Evolutionary conservation across 805 yeast species (phyloP).

Genomic region (Yamadazyma sp.): DNA sequence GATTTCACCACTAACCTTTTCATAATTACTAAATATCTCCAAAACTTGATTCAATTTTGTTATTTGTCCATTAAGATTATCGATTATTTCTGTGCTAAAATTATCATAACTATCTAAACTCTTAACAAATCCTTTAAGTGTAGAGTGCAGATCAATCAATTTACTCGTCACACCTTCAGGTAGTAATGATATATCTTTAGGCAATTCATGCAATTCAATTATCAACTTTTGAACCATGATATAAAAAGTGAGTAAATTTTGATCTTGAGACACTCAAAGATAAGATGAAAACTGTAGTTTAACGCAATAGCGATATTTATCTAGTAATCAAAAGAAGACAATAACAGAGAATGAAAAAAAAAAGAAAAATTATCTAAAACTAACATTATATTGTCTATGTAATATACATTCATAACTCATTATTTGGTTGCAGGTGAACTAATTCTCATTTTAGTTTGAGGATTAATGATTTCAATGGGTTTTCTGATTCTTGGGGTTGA

Average conservation of each 20-base stretch:
- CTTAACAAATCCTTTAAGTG: conserved; percentile 30
- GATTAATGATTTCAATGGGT: conserved; percentile 61
- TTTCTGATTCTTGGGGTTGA: conserved; percentile 58
- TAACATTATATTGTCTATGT: conserved; percentile 3
- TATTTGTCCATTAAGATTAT: conserved; percentile 12
- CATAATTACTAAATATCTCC: conserved; percentile 13
- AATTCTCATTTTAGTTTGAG: conserved; percentile 56
- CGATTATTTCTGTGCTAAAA: conserved; percentile 12
- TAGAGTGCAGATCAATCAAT: conserved; percentile 17
- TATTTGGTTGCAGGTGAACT: conserved; percentile 43
- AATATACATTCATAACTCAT: conserved; percentile 12
- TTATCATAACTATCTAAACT: conserved; percentile 10
- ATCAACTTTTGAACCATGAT: neutral
- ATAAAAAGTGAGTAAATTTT: too few species aligned
- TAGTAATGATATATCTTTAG: conserved; percentile 25
- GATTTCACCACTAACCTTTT: conserved; percentile 14
- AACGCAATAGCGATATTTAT: neutral
- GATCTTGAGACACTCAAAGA: too few species aligned
- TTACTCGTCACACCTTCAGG: conserved; percentile 25
- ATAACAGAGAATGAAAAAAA: neutral
- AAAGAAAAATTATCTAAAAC: neutral
- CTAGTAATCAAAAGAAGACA: neutral
- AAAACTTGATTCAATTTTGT: conserved; percentile 20
- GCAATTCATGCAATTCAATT: conserved; percentile 14
- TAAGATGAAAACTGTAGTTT: neutral